A percentile compares a stretch with the other conserved stretches of the same genome.
Conservation (phyloP, 2,329 filamentous ascomycete species). For the Orbilia quercus region DNA sequence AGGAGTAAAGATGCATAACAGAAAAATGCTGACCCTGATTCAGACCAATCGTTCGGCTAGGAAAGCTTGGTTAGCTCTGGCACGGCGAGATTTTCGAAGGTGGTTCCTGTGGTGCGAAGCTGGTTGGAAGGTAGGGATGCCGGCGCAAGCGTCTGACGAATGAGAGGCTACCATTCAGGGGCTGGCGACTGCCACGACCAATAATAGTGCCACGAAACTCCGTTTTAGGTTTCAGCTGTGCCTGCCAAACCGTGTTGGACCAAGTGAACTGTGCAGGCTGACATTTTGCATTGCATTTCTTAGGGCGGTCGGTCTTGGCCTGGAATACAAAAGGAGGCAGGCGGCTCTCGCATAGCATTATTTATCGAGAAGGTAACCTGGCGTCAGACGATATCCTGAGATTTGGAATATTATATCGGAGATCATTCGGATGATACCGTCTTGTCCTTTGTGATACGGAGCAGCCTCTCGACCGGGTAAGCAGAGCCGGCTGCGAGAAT, state of each 20-base stretch:
- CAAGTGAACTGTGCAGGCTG: constrained; percentile 37
- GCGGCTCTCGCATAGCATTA: background rate
- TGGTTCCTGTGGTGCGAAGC: constrained; percentile 22
- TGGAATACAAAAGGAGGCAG: constrained; percentile 22
- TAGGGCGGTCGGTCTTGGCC: no score
- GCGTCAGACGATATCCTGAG: background rate
- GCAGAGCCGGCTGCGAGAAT: background rate
- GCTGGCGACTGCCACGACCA: constrained; percentile 16
- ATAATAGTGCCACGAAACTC: constrained; percentile 40
- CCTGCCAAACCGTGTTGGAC: background rate
- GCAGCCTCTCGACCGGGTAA: background rate
- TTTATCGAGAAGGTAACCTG: background rate
- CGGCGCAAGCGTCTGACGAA: constrained; percentile 25
- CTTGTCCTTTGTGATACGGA: no score
- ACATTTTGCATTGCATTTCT: constrained; percentile 27
- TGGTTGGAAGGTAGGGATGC: constrained; percentile 9
- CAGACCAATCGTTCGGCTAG: constrained; percentile 15
- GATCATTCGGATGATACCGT: no score
- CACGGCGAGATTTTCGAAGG: constrained; percentile 16
- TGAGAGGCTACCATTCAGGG: constrained; percentile 22
- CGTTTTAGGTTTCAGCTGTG: constrained; percentile 46
- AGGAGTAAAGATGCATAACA: constrained; percentile 33
- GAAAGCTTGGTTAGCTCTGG: constrained; percentile 32
- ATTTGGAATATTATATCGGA: constrained; percentile 11
- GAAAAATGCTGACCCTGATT: constrained; percentile 50